Evolutionary conservation across 1,139 yeast genomes (phyloP).

Genomic region (Geotrichum europaeum): DNA sequence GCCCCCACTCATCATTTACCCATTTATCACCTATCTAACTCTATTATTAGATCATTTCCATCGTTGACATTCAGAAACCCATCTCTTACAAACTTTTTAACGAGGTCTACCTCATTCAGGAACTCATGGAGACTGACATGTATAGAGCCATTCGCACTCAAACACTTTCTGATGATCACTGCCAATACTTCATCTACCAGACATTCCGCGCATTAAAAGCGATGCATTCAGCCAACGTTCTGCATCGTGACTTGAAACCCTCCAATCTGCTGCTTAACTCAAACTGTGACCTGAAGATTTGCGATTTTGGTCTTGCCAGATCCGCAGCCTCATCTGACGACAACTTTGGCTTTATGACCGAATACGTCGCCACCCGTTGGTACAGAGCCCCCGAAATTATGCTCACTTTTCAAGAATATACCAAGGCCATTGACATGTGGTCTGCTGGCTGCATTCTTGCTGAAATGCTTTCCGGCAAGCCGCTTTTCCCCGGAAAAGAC

Average conservation of each 20-base stretch:
- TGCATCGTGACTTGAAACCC: slow-evolving; percentile 92
- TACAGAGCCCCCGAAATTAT: slow-evolving; percentile 96
- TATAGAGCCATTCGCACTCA: slow-evolving; percentile 88
- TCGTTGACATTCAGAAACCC: slow-evolving; percentile 88
- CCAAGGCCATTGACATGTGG: slow-evolving; percentile 96
- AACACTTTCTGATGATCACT: slow-evolving; percentile 79
- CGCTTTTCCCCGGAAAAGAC: slow-evolving; percentile 91
- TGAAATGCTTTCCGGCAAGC: slow-evolving; percentile 81
- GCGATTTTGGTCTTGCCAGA: slow-evolving; percentile 93
- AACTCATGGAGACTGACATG: slow-evolving; percentile 92
- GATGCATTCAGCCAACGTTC: slow-evolving; percentile 83
- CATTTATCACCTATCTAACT: neutral
- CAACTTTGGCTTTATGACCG: slow-evolving; percentile 78
- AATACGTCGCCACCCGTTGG: slow-evolving; percentile 97
- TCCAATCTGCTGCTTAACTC: slow-evolving; percentile 79
- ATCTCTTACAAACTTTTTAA: slow-evolving; percentile 63
- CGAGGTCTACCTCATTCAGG: slow-evolving; percentile 90
- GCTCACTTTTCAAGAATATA: slow-evolving; percentile 88
- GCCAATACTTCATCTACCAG: slow-evolving; percentile 89
- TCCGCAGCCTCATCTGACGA: slow-evolving; percentile 48
- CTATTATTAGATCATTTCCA: slow-evolving; percentile 56
- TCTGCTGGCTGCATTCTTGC: slow-evolving; percentile 94
- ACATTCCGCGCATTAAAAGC: slow-evolving; percentile 83
- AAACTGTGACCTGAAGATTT: slow-evolving; percentile 87
- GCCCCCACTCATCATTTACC: slow-evolving; percentile 10